Percentiles rank a stretch among this genome's conserved stretches.
Evolutionary conservation across 805 yeast species (phyloP).

Genomic region (Candida parachauliodes): DNA sequence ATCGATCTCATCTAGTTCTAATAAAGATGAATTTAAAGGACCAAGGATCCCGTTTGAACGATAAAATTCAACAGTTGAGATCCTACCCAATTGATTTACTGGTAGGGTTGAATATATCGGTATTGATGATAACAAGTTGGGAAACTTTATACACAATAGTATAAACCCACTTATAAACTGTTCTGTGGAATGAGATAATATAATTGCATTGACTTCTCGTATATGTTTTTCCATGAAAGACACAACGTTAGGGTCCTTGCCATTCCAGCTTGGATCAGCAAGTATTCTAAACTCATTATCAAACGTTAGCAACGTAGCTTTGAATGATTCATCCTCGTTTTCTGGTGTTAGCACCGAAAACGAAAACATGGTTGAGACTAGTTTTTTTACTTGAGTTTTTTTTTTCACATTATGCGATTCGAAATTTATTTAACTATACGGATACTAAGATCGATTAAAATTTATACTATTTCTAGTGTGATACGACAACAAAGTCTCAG

Average conservation of each 20-base stretch:
- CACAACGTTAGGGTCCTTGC: constrained; percentile 33
- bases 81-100: constrained; percentile 78
- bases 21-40: constrained; percentile 51
- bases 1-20: constrained; percentile 75
- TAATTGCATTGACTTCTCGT: constrained; percentile 55
- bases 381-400: no score
- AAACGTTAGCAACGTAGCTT: constrained; percentile 53
- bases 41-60: constrained; percentile 72
- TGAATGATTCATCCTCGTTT: constrained; percentile 24
- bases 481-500: constrained; percentile 43
- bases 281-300: constrained; percentile 52
- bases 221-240: constrained; percentile 32
- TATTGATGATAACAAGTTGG: constrained; percentile 53
- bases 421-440: no score
- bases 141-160: constrained; percentile 55
- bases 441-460: constrained; percentile 21
- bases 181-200: constrained; percentile 84
- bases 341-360: constrained; percentile 31
- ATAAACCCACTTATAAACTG: constrained; percentile 80
- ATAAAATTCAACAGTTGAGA: constrained; percentile 80
- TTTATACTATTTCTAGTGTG: constrained; percentile 40
- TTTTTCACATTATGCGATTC: no score
- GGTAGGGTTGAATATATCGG: constrained; percentile 91
- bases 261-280: constrained; percentile 79
- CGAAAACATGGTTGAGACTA: constrained; percentile 39